These are phyloP conservation scores for Tricholomella constricta DNA, from an alignment of 768 basidiomycete species.

Conservation along the genomic window DNA sequence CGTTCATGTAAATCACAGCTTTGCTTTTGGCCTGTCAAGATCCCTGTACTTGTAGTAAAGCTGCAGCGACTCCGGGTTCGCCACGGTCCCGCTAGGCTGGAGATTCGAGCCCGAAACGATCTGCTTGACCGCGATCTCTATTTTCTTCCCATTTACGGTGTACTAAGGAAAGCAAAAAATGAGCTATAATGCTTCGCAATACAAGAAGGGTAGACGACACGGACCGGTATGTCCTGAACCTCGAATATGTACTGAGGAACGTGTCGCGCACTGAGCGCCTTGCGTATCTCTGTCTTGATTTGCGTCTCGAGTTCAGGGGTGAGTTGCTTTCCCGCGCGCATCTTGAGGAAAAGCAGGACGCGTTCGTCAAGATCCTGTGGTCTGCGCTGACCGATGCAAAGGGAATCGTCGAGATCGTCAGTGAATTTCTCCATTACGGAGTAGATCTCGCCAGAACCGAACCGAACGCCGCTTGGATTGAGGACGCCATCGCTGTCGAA, in stretches of 20 bases:
- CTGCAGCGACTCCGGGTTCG: constrained; percentile 67
- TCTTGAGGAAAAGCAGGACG: constrained; percentile 75
- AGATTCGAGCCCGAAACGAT: constrained; percentile 68
- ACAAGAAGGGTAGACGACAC: constrained; percentile 24
- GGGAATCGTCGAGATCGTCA: constrained; percentile 57
- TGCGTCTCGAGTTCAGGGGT: constrained; percentile 42
- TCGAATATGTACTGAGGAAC: constrained; percentile 72
- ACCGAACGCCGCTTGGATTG: constrained; percentile 81
- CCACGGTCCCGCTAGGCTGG: constrained; percentile 73
- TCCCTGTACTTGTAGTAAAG: constrained; percentile 66
- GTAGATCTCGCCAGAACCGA: constrained; percentile 85
- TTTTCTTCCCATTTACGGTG: constrained; percentile 77
- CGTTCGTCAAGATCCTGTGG: constrained; percentile 67
- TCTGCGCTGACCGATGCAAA: constrained; percentile 74
- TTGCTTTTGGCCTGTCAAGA: constrained; percentile 26
- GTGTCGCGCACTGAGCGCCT: constrained; percentile 67
- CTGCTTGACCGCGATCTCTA: constrained; percentile 79
- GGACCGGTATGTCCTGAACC: constrained; percentile 66
- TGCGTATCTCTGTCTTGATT: constrained; percentile 60
- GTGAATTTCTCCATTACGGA: constrained; percentile 63
- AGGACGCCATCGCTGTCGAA: constrained; percentile 61
- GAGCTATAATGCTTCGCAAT: not conserved
- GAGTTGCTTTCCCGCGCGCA: constrained; percentile 48
- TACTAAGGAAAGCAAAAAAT: constrained; percentile 43
- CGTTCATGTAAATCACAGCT: constrained; percentile 11